Evolutionary conservation across 768 basidiomycete species (phyloP), one percentile per base, ranked within the genome.

Genomic region (Tricholoma hemisulphureum): DNA sequence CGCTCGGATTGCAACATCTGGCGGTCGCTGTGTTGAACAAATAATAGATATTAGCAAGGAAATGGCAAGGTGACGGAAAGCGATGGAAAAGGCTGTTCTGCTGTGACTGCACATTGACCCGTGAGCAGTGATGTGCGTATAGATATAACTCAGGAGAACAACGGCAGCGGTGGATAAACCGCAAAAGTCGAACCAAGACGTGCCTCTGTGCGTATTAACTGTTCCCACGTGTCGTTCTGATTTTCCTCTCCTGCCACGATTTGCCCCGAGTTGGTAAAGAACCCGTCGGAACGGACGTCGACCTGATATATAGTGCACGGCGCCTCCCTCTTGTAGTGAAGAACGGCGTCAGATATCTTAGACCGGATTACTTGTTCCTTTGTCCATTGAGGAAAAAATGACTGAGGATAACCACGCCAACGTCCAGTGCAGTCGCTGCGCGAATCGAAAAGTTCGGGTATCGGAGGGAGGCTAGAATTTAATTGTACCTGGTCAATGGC

Each of bases 301-400:
- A 80, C 75, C 46, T 69, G 69, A 56, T 82, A 66, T 29, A 79
- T 67, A 11, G 60, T 64, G 50, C 74, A 77, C 2, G 62, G 59
- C 4, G 34, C 39, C 4, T 64, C 54, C 14, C 53, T 63, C 8
- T 20, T 5, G 10, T 41, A 41, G 11, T 41, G 18, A 0, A 59
- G 51, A 29, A 79, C 72, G 1, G 75, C 78, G 13, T 64, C 67
- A 9, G 65, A 57, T 31, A 81, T 79, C 55, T 73, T 72, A 63
- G 78, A 78, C 52, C 74, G 74, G 37, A 61, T 61, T 2, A 77
- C 73, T 58, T 84, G 84, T 11, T 63, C 63, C 11, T 66, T 60
- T 1, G 82, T 84, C 85, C 85, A 84, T 55, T 83, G 85, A 13
- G 81, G 83, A 60, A 82, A 86, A 34, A 68, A 69, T 9, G 78